These are phyloP conservation scores for Leucosporidium creatinivorum DNA, from an alignment of 768 basidiomycete species.

Conservation along the genomic window DNA sequence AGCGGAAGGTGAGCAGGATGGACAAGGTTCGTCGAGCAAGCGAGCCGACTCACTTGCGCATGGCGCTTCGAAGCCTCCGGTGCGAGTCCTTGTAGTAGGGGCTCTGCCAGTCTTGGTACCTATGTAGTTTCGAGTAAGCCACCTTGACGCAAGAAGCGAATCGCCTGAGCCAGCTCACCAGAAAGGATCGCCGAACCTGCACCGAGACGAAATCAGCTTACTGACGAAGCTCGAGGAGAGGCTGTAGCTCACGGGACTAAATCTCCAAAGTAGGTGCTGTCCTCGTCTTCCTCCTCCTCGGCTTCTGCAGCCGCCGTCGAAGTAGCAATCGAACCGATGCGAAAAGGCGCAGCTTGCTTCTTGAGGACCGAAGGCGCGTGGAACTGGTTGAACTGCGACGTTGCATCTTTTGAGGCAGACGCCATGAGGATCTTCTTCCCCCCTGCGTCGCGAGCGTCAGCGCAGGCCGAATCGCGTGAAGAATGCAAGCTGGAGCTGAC, in stretches of 20 bases:
- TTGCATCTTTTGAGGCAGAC: conserved; percentile 73
- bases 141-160: background rate
- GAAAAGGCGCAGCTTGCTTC: conserved; percentile 8
- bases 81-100: conserved; percentile 34
- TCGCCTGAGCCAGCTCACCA: background rate
- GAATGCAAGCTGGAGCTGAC: too few species aligned
- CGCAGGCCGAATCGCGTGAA: background rate
- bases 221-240: too few species aligned
- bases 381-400: conserved; percentile 57
- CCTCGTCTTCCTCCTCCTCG: conserved; percentile 8
- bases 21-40: background rate
- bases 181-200: conserved; percentile 8
- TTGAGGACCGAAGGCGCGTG: conserved; percentile 23
- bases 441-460: conserved; percentile 50
- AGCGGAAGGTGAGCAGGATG: background rate
- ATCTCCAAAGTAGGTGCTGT: conserved; percentile 29
- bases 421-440: conserved; percentile 85
- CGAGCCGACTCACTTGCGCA: conserved; percentile 32
- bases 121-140: background rate
- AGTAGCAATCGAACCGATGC: conserved; percentile 18
- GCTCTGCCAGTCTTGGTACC: conserved; percentile 7
- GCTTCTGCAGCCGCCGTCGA: background rate
- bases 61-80: conserved; percentile 23
- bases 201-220: too few species aligned
- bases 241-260: conserved; percentile 1